Conservation (phyloP, 75 land plant species). For the Cunninghamia lanceolata region DNA sequence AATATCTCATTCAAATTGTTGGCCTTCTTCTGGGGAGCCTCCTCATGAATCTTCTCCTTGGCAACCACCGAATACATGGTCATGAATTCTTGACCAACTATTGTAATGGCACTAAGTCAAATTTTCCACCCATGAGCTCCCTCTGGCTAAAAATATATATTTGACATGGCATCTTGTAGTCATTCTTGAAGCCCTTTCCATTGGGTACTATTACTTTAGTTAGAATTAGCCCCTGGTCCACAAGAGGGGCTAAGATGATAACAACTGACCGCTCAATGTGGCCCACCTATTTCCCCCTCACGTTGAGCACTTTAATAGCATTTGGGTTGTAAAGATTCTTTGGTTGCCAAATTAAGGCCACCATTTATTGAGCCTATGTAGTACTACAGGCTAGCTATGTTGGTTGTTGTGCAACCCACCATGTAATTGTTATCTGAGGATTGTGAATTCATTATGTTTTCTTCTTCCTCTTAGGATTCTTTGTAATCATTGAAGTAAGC, state of each 20-base stretch:
- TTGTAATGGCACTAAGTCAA: constrained; percentile 43
- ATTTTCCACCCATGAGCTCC: constrained; percentile 14
- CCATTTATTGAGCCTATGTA: constrained; percentile 75
- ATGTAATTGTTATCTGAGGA: constrained; percentile 28
- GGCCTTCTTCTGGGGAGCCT: background rate
- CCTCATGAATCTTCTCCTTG: constrained; percentile 22
- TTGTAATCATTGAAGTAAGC: background rate
- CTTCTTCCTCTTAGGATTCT: background rate
- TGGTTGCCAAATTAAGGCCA: constrained; percentile 76
- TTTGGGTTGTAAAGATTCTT: constrained; percentile 69
- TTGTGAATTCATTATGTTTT: background rate
- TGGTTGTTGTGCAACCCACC: constrained; percentile 58
- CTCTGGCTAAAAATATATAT: constrained; percentile 56
- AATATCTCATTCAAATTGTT: constrained; percentile 71
- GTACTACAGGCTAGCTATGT: constrained; percentile 80
- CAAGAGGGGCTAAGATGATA: constrained; percentile 57
- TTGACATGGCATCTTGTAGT: constrained; percentile 65
- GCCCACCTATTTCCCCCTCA: constrained; percentile 64
- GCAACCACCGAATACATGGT: constrained; percentile 37
- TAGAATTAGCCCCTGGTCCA: constrained; percentile 45
- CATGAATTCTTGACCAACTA: constrained; percentile 26
- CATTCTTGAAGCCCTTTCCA: constrained; percentile 26
- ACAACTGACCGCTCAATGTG: constrained; percentile 71
- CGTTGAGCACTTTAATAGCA: constrained; percentile 77
- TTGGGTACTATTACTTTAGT: constrained; percentile 68